Evolutionary conservation across 106 monocot genomes (phyloP), one percentile per base, ranked within the genome.

Genomic region (Ottelia alismoides): DNA sequence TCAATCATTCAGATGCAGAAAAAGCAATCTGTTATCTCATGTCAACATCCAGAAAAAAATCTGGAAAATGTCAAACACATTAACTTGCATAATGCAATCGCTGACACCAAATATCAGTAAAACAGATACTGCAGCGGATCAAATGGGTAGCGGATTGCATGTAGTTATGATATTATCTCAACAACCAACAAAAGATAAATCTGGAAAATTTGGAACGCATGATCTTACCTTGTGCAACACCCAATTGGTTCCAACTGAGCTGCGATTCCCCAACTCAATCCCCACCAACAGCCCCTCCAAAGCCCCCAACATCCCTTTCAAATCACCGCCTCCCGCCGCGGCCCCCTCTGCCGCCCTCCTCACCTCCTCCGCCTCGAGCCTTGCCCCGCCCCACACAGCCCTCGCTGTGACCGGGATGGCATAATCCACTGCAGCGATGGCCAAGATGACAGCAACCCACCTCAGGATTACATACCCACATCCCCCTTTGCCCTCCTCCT

Each of bases 181-280:
- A n/a, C n/a, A n/a, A n/a, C n/a, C n/a, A 26, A 24, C 1, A 0
- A 20, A 1, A 32, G 20, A 51, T 17, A 46, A 2, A 46, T 25
- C 4, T 25, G 31, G 11, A 57, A 18, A 25, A 23, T 35, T 2
- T 9, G 48, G 20, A 49, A 49, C 17, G 20, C 1, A 49, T n/a
- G 20, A 19, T 20, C 20, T 47, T 55, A 79, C 78, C 74, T 79
- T 78, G 21, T 76, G 49, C 20, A 92, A 57, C 59, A 65, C 65
- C 92, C 92, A 94, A 31, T 44, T 40, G 21, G 75, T 73, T 11
- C 74, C 66, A 35, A 25, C 19, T 0, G 73, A 80, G 51, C 83
- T 73, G 61, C 87, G 84, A 30, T 78, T 71, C 11, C 45, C 44
- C 17, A 75, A 63, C 0, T 31, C 62, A 24, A 76, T 19, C 20